A percentile compares a stretch with the other conserved stretches of the same genome.
phyloP scores from a whole-genome alignment of 2,329 filamentous ascomycete genomes.

The Microdochium paspali region DNA sequence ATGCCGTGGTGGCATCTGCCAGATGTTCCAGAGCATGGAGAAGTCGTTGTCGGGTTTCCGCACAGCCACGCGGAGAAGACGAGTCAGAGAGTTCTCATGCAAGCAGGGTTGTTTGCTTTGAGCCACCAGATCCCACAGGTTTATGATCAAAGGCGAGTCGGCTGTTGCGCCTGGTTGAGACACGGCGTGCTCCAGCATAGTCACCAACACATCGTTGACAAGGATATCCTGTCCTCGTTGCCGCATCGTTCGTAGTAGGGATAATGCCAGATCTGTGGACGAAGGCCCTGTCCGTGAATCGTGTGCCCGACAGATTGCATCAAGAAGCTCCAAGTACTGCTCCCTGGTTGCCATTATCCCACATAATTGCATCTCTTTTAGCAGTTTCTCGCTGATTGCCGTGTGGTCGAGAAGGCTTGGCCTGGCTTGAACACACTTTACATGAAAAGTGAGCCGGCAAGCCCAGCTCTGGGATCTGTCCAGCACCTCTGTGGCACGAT shows the following conservation, averaged over 20 bases:
- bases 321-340: conserved; percentile 26
- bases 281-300: conserved; percentile 16
- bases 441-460: conserved; percentile 20
- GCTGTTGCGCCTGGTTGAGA: conserved; percentile 1
- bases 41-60: conserved; percentile 37
- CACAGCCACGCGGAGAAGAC: conserved; percentile 37
- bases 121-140: conserved; percentile 34
- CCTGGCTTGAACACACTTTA: conserved; percentile 6
- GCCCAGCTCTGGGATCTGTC: conserved; percentile 20
- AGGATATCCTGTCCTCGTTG: conserved; percentile 33
- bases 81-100: conserved; percentile 23
- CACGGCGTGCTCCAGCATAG: conserved; percentile 29
- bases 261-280: conserved; percentile 28
- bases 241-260: conserved; percentile 33
- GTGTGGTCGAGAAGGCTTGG: conserved; percentile 1
- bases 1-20: conserved; percentile 44
- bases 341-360: conserved; percentile 24
- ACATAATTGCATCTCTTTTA: conserved; percentile 28
- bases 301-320: neutral
- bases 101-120: conserved; percentile 27
- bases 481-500: neutral
- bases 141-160: conserved; percentile 21
- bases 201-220: conserved; percentile 36
- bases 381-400: conserved; percentile 7
- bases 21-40: conserved; percentile 46